Evolutionary conservation across 2,329 filamentous ascomycete species (phyloP), one percentile per base, ranked within the genome.

Genomic region (Colletotrichum phormii): DNA sequence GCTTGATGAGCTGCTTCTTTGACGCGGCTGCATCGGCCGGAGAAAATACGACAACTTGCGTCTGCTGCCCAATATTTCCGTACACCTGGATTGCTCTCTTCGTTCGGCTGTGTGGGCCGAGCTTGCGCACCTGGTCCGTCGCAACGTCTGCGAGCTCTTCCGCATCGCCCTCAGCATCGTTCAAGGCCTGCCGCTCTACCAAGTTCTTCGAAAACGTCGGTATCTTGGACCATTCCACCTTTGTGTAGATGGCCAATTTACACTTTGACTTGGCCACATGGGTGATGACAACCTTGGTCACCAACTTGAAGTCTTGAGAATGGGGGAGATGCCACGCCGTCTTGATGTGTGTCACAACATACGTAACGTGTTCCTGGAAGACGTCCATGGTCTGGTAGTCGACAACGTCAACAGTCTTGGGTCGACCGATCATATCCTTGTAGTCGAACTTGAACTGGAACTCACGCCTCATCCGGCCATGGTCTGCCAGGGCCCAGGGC

Each of bases 251-350:
- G 31, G 95, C 93, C 67, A 99, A 89, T 84, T 97, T 98, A 82
- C 95, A 97, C 81, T 93, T 95, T 13, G 94, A 95, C 83, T 98
- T 98, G 64, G 95, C 92, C 73, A 96, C 89, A 79, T 98, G 95
- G 2, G 97, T 98, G 75, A 99, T 97, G 75, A 98, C 95, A 75
- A 98, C 91, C 82, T 98, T 98, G 76, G 91, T 96, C 70, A 97
- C 90, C 26, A 98, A 86, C 77, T 92, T 92, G 83, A 98, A 97
- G 64, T 91, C 89, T 61, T 91, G 87, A 65, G 92, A 90, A 80
- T 95, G 92, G 13, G 97, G 97, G 49, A 98, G 87, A 84, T 98
- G 95, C 94, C 95, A 97, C 8, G 90, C 88, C 22, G 88, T 91
- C 80, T 89, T 90, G 79, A 85, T 84, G 75, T 92, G 88, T 11